Percentiles rank a stretch among this genome's conserved stretches.
phyloP scores from a whole-genome alignment of 116 monocot species.

The Papilionanthe hybrid region DNA sequence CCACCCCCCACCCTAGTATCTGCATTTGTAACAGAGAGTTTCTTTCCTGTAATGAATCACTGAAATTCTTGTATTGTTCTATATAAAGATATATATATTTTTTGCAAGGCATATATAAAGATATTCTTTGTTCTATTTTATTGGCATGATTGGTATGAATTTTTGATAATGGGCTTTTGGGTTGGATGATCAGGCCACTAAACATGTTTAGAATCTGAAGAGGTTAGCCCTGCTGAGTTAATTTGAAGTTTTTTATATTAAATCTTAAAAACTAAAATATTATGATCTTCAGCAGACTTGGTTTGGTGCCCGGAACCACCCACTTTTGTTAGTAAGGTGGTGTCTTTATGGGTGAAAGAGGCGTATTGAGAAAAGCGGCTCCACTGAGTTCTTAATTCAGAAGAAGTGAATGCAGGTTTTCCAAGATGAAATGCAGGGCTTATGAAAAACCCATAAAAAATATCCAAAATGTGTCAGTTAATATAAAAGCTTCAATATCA shows the following conservation, averaged over 20 bases:
- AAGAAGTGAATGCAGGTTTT: neutral
- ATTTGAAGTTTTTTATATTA: neutral
- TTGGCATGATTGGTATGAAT: neutral
- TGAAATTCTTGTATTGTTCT: neutral
- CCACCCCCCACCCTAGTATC: neutral
- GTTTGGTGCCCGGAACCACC: neutral
- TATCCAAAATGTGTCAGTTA: neutral
- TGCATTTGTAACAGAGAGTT: constrained; percentile 7
- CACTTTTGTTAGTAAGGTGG: neutral
- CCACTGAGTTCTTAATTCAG: neutral
- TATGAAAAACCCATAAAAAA: neutral
- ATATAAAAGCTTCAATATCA: neutral
- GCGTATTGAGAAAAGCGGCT: neutral
- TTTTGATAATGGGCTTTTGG: neutral
- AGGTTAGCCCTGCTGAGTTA: neutral
- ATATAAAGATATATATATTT: neutral
- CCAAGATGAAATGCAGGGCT: neutral
- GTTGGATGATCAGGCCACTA: neutral
- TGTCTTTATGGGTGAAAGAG: neutral
- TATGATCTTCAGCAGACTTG: neutral
- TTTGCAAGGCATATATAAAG: neutral
- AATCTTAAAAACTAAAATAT: neutral
- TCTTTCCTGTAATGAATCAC: constrained; percentile 5
- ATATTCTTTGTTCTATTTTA: neutral
- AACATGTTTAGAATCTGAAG: neutral